Conservation (phyloP, 2,329 filamentous ascomycete genomes). For the Parastagonospora nodorum region DNA sequence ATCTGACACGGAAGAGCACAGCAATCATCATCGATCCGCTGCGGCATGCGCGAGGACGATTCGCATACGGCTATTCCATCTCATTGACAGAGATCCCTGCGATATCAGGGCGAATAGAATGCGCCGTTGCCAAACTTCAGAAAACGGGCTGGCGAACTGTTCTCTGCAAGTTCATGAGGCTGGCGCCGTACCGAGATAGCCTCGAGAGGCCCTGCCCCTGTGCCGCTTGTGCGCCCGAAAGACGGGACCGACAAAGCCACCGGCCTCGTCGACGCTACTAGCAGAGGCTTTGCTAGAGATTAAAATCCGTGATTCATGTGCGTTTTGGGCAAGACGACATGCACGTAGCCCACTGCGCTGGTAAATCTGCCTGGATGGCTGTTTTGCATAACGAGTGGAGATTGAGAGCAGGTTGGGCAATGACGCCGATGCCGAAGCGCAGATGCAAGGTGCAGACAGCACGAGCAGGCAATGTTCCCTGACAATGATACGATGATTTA, state of each 20-base stretch:
- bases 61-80: background rate
- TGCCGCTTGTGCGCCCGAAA: slow-evolving; percentile 1
- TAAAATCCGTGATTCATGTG: slow-evolving; percentile 1
- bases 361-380: background rate
- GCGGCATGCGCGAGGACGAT: background rate
- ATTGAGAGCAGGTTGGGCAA: slow-evolving; percentile 5
- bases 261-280: slow-evolving; percentile 3
- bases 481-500: slow-evolving; percentile 6
- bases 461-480: slow-evolving; percentile 13
- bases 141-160: too few species aligned
- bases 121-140: too few species aligned
- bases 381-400: background rate
- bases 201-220: too few species aligned
- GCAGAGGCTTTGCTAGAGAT: slow-evolving; percentile 11
- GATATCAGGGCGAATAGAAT: too few species aligned
- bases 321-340: background rate
- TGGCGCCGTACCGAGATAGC: background rate
- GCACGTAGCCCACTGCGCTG: background rate
- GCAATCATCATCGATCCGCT: background rate
- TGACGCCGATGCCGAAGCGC: slow-evolving; percentile 8
- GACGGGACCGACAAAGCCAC: slow-evolving; percentile 7
- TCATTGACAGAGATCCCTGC: too few species aligned
- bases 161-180: background rate
- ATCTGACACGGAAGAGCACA: slow-evolving; percentile 7
- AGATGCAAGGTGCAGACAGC: slow-evolving; percentile 5